These are phyloP conservation scores for Nitzschia sp. DNA, from an alignment of 108 stramenopile genomes.

Conservation along the genomic window DNA sequence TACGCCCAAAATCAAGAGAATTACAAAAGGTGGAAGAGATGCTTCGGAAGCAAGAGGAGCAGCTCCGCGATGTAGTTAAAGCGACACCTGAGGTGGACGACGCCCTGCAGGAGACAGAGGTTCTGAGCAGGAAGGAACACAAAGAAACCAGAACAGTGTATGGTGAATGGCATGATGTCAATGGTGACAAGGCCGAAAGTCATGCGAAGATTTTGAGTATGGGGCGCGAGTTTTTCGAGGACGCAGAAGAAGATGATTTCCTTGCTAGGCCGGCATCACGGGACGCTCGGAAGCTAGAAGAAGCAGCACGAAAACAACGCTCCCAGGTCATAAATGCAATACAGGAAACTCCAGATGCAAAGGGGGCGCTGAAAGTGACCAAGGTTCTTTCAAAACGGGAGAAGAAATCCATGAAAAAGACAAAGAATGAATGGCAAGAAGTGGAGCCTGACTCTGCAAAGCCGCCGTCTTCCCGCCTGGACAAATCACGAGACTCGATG, in stretches of 20 bases:
- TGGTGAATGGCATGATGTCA: slow-evolving; percentile 7
- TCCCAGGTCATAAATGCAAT: background rate
- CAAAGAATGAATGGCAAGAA: slow-evolving; percentile 9
- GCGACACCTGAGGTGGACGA: background rate
- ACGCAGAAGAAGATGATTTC: background rate
- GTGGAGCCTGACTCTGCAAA: background rate
- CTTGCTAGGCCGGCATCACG: background rate
- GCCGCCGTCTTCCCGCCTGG: background rate
- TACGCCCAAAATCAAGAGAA: slow-evolving; percentile 4
- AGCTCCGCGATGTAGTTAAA: background rate
- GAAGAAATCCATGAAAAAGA: background rate
- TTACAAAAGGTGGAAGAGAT: background rate
- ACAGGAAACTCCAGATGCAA: slow-evolving; percentile 7
- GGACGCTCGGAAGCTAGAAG: slow-evolving; percentile 1
- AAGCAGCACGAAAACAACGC: background rate
- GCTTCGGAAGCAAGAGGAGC: slow-evolving; percentile 5
- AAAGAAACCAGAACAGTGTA: slow-evolving; percentile 1
- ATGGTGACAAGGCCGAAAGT: background rate
- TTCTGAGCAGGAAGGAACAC: background rate
- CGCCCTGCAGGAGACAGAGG: background rate
- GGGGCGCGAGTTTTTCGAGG: background rate
- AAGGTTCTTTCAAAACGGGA: background rate
- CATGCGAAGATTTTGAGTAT: background rate
- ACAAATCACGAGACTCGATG: background rate
- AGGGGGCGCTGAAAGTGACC: background rate